Conservation (phyloP, 2,329 filamentous ascomycete genomes). For the Ophiognomonia clavigignenti-juglandacearum region DNA sequence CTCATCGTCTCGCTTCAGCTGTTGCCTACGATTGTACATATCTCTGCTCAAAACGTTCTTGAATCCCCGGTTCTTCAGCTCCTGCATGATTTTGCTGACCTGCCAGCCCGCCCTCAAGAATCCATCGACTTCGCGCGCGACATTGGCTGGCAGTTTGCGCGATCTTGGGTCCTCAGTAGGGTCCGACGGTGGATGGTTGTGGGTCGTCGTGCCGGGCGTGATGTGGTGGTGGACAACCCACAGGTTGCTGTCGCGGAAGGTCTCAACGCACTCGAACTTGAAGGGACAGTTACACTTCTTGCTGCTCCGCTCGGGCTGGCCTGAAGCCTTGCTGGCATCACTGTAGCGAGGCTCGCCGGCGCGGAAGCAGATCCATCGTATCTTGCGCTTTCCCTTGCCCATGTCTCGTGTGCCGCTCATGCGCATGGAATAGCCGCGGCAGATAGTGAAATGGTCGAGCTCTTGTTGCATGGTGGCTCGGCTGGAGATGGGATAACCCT, state of each 20-base stretch:
- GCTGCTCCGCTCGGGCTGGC: constrained; percentile 28
- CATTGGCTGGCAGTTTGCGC: constrained; percentile 26
- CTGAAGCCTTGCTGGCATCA: constrained; percentile 22
- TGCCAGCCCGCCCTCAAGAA: constrained; percentile 27
- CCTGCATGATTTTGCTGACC: constrained; percentile 31
- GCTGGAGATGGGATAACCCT: constrained; percentile 28
- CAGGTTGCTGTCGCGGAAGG: constrained; percentile 27
- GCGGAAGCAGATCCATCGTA: constrained; percentile 33
- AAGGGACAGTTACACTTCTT: constrained; percentile 34
- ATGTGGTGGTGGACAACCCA: constrained; percentile 31
- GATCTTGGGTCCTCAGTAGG: constrained; percentile 30
- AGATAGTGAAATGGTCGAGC: constrained; percentile 31
- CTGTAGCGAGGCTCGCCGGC: constrained; percentile 30
- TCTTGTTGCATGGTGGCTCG: constrained; percentile 30
- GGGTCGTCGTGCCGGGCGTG: constrained; percentile 24
- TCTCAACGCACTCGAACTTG: constrained; percentile 32
- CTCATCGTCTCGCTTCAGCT: constrained; percentile 23
- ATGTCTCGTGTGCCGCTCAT: constrained; percentile 32
- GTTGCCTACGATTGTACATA: constrained; percentile 30
- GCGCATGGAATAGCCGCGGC: constrained; percentile 33
- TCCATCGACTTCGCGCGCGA: constrained; percentile 29
- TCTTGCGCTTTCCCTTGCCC: constrained; percentile 28
- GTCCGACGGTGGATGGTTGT: constrained; percentile 32
- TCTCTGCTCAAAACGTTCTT: constrained; percentile 32
- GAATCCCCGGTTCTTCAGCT: constrained; percentile 28